Base-by-base conservation (phyloP, 139 green algal species). In the Spirogloea muscicola region DNA sequence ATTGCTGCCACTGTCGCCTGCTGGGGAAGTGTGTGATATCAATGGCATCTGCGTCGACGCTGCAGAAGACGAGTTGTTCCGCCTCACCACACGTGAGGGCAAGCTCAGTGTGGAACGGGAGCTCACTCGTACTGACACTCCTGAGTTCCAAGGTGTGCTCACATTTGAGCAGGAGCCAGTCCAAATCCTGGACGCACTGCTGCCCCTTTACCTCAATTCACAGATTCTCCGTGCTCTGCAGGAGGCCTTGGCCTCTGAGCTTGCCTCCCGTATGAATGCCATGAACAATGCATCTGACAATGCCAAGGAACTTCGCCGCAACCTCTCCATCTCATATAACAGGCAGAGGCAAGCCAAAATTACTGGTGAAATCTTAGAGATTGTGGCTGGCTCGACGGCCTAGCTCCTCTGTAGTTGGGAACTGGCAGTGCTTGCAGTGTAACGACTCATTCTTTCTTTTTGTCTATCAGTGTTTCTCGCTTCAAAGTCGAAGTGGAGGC, bases 121-220 rank as follows among this genome's bases (percentile, higher is more conserved):
- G 86, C 77, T 81, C 58, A 70, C 84, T 41, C 84, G 90, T 27
- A 91, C 86, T 44, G 64, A 60, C 27, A 86, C 81, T 18, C 67
- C 67, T 36, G 82, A 88, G 41, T 86, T 98, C 66, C 91, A 98
- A 78, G 79, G 85, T 39, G 75, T 77, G 65, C 86, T 98, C 18
- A 93, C 96, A 82, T 99, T 99, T 68, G 94, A 99, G 89, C 94
- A 99, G 87, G 94, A 98, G 76, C 93, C 94, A 27, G 84, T 90
- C 5, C 95, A 98, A 90, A 97, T 99, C 71, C 86, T 99, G 63
- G 95, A 99, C 72, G 90, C 95, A 1, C 86, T 99, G 74, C 89
- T 99, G 84, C 95, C 95, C 31, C 86, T 99, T 44, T 99, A 99
- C 92, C 86, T 99, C 70, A 99, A 97, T 87, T 85, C 81, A 58